A percentile compares a stretch with the other conserved stretches of the same genome.
These are phyloP conservation scores for Maudiozyma barnettii DNA, from an alignment of 805 yeast genomes.

Conservation along the genomic window DNA sequence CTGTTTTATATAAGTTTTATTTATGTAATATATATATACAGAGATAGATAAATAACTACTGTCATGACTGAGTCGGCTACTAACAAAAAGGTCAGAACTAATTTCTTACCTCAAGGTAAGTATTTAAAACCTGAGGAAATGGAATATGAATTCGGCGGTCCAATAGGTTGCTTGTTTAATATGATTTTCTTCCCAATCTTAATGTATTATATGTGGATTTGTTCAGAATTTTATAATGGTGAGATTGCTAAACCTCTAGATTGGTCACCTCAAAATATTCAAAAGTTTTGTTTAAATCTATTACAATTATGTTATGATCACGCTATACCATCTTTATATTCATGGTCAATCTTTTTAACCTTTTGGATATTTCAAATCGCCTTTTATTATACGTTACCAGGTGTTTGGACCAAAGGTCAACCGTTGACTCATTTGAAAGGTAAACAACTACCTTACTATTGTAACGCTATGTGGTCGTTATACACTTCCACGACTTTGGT, in stretches of 20 bases:
- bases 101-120: slow-evolving; percentile 29
- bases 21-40: no score
- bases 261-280: slow-evolving; percentile 30
- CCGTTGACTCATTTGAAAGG: slow-evolving; percentile 74
- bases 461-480: slow-evolving; percentile 83
- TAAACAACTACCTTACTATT: slow-evolving; percentile 78
- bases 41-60: no score
- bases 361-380: slow-evolving; percentile 60
- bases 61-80: neutral
- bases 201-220: slow-evolving; percentile 95
- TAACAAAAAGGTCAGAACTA: neutral
- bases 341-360: slow-evolving; percentile 61
- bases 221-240: slow-evolving; percentile 73
- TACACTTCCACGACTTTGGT: slow-evolving; percentile 56
- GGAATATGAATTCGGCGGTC: slow-evolving; percentile 90
- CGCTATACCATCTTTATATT: slow-evolving; percentile 49
- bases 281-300: slow-evolving; percentile 24
- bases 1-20: no score
- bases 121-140: slow-evolving; percentile 40
- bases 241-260: slow-evolving; percentile 64
- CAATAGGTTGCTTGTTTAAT: slow-evolving; percentile 82
- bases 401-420: slow-evolving; percentile 90
- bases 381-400: slow-evolving; percentile 80
- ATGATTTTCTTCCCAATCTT: slow-evolving; percentile 82
- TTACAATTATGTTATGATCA: slow-evolving; percentile 34